Conservation (phyloP, 345 rosid genomes). For the Ricinus communis region DNA sequence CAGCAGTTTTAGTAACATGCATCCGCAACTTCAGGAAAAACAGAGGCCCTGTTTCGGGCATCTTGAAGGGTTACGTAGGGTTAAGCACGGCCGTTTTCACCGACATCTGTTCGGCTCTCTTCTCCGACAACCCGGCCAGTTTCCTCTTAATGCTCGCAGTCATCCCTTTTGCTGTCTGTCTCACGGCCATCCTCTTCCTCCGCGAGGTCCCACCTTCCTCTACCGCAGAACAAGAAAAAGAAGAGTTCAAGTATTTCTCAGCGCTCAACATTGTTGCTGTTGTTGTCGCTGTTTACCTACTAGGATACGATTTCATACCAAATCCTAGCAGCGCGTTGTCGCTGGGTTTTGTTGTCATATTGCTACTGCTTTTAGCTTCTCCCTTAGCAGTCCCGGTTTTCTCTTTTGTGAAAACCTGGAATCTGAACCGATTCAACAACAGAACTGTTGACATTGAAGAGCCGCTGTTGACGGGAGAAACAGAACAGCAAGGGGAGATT, state of each 20-base stretch:
- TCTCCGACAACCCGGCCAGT: conserved; percentile 55
- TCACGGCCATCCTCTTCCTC: conserved; percentile 76
- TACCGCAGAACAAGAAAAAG: conserved; percentile 46
- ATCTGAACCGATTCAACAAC: conserved; percentile 14
- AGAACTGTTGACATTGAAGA: conserved; percentile 39
- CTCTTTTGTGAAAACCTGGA: conserved; percentile 39
- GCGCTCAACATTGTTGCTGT: conserved; percentile 65
- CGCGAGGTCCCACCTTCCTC: conserved; percentile 63
- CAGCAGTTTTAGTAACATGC: conserved; percentile 84
- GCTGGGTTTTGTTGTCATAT: conserved; percentile 40
- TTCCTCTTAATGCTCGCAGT: conserved; percentile 70
- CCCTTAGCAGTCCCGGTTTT: conserved; percentile 63
- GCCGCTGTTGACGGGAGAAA: conserved; percentile 49
- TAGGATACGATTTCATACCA: conserved; percentile 59
- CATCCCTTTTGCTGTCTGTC: conserved; percentile 75
- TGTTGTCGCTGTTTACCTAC: conserved; percentile 67
- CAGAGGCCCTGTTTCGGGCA: conserved; percentile 92
- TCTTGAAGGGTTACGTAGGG: conserved; percentile 87
- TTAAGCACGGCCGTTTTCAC: conserved; percentile 94
- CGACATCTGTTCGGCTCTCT: conserved; percentile 76
- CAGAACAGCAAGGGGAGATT: conserved; percentile 1
- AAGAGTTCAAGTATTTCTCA: conserved; percentile 65
- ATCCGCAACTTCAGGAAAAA: conserved; percentile 81
- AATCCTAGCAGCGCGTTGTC: conserved; percentile 41
- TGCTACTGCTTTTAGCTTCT: conserved; percentile 58